phyloP scores from a whole-genome alignment of 2,329 filamentous ascomycete genomes.

The Colletotrichum costaricense region DNA sequence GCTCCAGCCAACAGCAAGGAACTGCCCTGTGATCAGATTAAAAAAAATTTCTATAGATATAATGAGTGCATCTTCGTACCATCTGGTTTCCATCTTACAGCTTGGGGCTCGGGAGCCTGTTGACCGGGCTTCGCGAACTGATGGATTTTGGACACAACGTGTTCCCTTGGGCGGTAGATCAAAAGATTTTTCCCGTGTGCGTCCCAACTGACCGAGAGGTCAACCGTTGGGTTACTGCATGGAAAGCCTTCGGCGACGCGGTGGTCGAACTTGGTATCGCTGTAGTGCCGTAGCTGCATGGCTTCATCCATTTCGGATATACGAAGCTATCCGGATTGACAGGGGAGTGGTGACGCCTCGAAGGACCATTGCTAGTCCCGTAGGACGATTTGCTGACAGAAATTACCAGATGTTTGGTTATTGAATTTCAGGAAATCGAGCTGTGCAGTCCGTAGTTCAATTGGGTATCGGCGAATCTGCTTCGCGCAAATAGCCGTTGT shows the following conservation, averaged over 20 bases:
- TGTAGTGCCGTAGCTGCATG: conserved; percentile 58
- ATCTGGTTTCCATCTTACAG: conserved; percentile 74
- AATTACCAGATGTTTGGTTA: neutral
- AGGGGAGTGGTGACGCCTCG: neutral
- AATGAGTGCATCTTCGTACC: conserved; percentile 58
- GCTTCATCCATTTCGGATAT: conserved; percentile 39
- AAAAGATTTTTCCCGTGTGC: conserved; percentile 75
- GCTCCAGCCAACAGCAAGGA: conserved; percentile 85
- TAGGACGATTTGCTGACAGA: neutral
- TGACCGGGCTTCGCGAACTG: conserved; percentile 54
- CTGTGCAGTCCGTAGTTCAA: neutral
- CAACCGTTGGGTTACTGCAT: conserved; percentile 85
- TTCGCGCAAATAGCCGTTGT: neutral
- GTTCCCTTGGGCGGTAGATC: conserved; percentile 83
- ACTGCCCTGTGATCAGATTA: conserved; percentile 66
- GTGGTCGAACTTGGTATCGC: conserved; percentile 68
- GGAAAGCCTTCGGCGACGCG: conserved; percentile 69
- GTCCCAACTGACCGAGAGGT: conserved; percentile 79
- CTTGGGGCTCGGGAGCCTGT: conserved; percentile 55
- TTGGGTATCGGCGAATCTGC: neutral
- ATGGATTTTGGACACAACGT: conserved; percentile 67
- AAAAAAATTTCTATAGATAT: neutral
- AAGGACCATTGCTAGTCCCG: conserved; percentile 19
- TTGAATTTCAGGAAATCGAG: neutral
- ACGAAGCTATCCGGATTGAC: conserved; percentile 29